A percentile compares a stretch with the other conserved stretches of the same genome.
phyloP scores from a whole-genome alignment of 768 basidiomycete genomes.

The Dentipellis fragilis region DNA sequence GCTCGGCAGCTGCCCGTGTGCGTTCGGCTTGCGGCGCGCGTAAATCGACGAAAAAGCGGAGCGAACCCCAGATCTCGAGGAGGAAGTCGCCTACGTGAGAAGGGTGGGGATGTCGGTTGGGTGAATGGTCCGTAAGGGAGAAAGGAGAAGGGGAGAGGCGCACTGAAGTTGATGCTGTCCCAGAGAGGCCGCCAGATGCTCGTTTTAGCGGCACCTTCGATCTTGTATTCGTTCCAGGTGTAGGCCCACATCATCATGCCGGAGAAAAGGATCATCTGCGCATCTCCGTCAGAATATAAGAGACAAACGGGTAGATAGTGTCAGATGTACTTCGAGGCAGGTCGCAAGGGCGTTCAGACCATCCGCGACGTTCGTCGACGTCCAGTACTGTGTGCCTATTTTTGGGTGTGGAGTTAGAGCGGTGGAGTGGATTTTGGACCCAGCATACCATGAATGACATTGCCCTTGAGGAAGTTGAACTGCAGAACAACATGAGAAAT shows the following conservation, averaged over 20 bases:
- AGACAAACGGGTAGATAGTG: not conserved
- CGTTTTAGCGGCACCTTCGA: constrained; percentile 33
- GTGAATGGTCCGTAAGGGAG: not conserved
- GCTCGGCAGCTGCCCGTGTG: constrained; percentile 15
- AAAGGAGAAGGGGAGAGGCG: constrained; percentile 10
- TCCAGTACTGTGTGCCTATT: constrained; percentile 54
- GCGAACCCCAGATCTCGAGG: constrained; percentile 51
- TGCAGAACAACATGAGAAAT: constrained; percentile 19
- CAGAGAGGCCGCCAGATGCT: constrained; percentile 60
- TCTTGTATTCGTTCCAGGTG: constrained; percentile 52
- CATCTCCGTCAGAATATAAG: constrained; percentile 4
- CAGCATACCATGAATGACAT: constrained; percentile 60
- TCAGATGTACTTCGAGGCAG: constrained; percentile 61
- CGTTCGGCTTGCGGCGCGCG: constrained; percentile 17
- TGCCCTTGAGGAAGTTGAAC: constrained; percentile 57
- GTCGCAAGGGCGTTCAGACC: constrained; percentile 76
- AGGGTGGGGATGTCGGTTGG: not conserved
- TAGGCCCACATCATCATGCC: constrained; percentile 80
- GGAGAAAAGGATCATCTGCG: constrained; percentile 78
- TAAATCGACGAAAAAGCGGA: constrained; percentile 50
- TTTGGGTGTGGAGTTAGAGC: not conserved
- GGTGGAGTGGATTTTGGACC: not conserved
- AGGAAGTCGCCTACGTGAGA: constrained; percentile 37
- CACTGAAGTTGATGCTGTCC: constrained; percentile 50
- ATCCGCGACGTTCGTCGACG: constrained; percentile 72